phyloP scores from a whole-genome alignment of 2,329 filamentous ascomycete species.

The Elsinoe ampelina region DNA sequence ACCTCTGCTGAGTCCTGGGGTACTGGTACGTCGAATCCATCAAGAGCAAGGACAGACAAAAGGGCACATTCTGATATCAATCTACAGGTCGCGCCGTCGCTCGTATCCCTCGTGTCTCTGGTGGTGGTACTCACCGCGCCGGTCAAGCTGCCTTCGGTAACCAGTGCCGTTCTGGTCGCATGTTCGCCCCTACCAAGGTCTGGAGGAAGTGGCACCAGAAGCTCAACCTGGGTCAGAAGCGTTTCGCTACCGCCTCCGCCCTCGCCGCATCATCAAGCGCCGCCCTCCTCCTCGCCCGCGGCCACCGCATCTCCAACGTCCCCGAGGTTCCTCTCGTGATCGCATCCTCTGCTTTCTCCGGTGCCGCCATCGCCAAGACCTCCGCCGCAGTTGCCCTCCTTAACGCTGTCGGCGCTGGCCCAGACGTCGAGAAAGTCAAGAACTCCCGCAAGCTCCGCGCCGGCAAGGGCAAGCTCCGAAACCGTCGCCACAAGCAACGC shows the following conservation, averaged over 20 bases:
- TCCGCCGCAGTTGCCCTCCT: conserved; percentile 77
- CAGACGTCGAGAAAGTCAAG: conserved; percentile 92
- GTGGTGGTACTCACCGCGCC: conserved; percentile 99
- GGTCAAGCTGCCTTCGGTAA: conserved; percentile 99
- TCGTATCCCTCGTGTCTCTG: conserved; percentile 99
- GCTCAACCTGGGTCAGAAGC: conserved; percentile 99
- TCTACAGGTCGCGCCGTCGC: conserved; percentile 85
- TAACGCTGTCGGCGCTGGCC: conserved; percentile 79
- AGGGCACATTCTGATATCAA: conserved; percentile 10
- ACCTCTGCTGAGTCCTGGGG: conserved; percentile 99
- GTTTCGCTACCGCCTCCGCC: conserved; percentile 95
- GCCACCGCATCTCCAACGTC: conserved; percentile 85
- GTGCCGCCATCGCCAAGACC: conserved; percentile 75
- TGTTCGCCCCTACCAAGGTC: conserved; percentile 99
- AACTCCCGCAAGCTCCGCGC: conserved; percentile 93
- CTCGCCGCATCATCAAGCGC: conserved; percentile 92
- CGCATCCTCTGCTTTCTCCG: conserved; percentile 80
- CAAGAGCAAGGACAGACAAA: conserved; percentile 16
- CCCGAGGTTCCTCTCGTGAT: conserved; percentile 96
- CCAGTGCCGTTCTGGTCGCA: conserved; percentile 99
- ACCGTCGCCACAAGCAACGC: conserved; percentile 93
- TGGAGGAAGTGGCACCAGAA: conserved; percentile 99
- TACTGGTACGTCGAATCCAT: conserved; percentile 58
- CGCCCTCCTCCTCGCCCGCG: conserved; percentile 90
- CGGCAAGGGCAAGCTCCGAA: conserved; percentile 97